Conservation (phyloP, 225 moss, liverwort and hornwort genomes). For the Neckera pumila region DNA sequence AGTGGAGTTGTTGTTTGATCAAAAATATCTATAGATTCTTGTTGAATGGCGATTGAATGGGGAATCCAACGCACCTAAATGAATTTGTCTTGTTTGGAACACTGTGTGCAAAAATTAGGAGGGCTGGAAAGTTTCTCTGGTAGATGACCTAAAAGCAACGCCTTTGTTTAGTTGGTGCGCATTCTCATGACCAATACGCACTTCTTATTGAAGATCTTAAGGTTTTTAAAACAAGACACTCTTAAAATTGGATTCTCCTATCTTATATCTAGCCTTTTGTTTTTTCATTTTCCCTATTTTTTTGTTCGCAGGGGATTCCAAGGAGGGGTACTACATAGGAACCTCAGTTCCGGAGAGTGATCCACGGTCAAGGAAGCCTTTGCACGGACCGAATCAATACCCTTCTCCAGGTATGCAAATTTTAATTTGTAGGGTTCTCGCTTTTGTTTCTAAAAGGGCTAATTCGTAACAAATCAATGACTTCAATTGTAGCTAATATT, state of each 20-base stretch:
- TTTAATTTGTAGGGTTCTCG: background rate
- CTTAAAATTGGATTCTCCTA: background rate
- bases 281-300: too few species aligned
- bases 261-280: background rate
- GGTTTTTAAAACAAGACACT: background rate
- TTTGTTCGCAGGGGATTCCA: slow-evolving; percentile 50
- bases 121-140: background rate
- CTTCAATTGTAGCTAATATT: background rate
- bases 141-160: background rate
- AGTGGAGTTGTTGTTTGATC: background rate
- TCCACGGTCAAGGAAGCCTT: slow-evolving; percentile 44
- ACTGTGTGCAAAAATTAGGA: background rate
- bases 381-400: slow-evolving; percentile 79
- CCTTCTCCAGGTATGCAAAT: slow-evolving; percentile 50
- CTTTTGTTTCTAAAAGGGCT: background rate
- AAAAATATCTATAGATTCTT: background rate
- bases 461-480: too few species aligned
- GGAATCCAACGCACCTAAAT: background rate
- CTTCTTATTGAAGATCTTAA: background rate
- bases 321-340: slow-evolving; percentile 86
- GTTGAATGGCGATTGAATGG: background rate
- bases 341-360: slow-evolving; percentile 34
- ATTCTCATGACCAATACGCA: background rate
- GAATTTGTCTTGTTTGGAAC: background rate
- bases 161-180: background rate